Evolutionary conservation across 2,329 filamentous ascomycete species (phyloP).

Genomic region (Didymella sp.): DNA sequence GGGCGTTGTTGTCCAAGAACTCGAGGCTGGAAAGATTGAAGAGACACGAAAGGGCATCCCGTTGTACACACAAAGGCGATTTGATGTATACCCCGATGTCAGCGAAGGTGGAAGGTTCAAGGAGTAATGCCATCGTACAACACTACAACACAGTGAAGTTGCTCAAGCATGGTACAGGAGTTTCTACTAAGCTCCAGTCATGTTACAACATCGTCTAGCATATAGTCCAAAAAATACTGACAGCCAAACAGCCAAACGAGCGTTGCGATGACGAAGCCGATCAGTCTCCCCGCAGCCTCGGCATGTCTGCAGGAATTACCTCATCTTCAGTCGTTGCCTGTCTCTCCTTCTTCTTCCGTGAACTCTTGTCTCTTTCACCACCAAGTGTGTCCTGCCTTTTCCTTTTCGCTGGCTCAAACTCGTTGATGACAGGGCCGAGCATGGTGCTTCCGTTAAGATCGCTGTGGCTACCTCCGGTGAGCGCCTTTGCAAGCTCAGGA

Average conservation of each 20-base stretch:
- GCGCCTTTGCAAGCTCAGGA: slow-evolving; percentile 22
- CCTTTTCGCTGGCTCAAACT: slow-evolving; percentile 35
- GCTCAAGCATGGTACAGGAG: neutral
- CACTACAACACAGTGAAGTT: neutral
- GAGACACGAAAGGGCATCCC: slow-evolving; percentile 73
- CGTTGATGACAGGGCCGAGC: slow-evolving; percentile 15
- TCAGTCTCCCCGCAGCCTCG: slow-evolving; percentile 21
- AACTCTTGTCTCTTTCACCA: slow-evolving; percentile 28
- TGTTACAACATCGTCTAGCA: neutral
- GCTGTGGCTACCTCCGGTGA: slow-evolving; percentile 8
- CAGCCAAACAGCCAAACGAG: neutral
- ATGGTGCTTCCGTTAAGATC: slow-evolving; percentile 8
- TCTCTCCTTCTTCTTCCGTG: slow-evolving; percentile 37
- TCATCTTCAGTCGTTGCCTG: slow-evolving; percentile 1
- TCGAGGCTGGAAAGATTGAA: slow-evolving; percentile 54
- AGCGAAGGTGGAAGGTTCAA: slow-evolving; percentile 64
- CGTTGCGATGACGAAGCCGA: too few species aligned
- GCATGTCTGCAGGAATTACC: slow-evolving; percentile 7
- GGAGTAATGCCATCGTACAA: slow-evolving; percentile 39
- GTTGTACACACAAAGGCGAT: slow-evolving; percentile 81
- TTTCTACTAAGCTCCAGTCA: too few species aligned
- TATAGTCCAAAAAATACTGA: neutral
- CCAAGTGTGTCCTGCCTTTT: slow-evolving; percentile 38
- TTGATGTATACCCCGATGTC: slow-evolving; percentile 95
- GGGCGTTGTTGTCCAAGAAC: slow-evolving; percentile 70